A percentile compares a stretch with the other conserved stretches of the same genome.
These are phyloP conservation scores for Oenanthe javanica DNA, from an alignment of 140 eudicot species.

Conservation along the genomic window DNA sequence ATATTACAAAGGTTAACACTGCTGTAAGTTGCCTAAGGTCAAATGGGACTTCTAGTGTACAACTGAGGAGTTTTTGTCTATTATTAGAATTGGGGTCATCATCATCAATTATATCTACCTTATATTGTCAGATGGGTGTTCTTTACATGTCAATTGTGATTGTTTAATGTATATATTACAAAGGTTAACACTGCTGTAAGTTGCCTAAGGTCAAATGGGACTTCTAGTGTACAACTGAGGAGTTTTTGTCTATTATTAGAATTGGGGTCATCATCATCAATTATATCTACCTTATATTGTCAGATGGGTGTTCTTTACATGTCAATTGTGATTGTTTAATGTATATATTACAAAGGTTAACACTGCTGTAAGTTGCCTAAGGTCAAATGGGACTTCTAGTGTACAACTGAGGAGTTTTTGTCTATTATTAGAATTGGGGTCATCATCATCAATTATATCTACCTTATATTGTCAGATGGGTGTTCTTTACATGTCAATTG, in stretches of 20 bases:
- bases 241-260: not conserved
- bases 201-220: not conserved
- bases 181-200: not conserved
- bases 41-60: not conserved
- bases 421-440: not conserved
- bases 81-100: not conserved
- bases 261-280: not conserved
- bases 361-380: not conserved
- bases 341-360: not conserved
- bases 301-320: constrained; percentile 38
- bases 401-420: not conserved
- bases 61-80: not conserved
- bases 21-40: not conserved
- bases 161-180: not conserved
- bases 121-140: constrained; percentile 27
- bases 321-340: not conserved
- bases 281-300: not conserved
- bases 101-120: not conserved
- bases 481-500: constrained; percentile 48
- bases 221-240: not conserved
- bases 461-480: constrained; percentile 21
- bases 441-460: not conserved
- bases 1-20: not conserved
- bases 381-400: not conserved
- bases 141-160: constrained; percentile 26